Percentiles rank a stretch among this genome's conserved stretches.
phyloP scores from a whole-genome alignment of 306 rosid species.

The Urtica urens region DNA sequence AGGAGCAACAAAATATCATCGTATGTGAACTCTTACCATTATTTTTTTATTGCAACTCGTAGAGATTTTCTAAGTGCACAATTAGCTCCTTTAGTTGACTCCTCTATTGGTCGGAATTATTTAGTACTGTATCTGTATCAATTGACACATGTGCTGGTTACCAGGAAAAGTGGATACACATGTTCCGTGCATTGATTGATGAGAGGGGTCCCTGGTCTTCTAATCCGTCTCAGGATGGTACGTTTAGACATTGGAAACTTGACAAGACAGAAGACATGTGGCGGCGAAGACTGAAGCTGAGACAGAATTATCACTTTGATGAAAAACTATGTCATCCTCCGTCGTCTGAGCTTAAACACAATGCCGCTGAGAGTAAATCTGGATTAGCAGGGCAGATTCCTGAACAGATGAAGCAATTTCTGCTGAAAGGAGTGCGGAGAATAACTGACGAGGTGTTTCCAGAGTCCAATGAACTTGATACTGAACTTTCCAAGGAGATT shows the following conservation, averaged over 20 bases:
- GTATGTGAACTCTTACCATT: conserved; percentile 35
- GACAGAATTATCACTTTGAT: conserved; percentile 83
- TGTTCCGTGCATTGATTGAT: conserved; percentile 88
- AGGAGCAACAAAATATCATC: conserved; percentile 81
- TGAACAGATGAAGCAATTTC: conserved; percentile 84
- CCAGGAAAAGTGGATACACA: conserved; percentile 96
- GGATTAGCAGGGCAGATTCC: conserved; percentile 69
- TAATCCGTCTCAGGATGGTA: conserved; percentile 62
- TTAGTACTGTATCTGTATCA: too few relatives aligned
- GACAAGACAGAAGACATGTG: conserved; percentile 87
- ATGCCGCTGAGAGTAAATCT: conserved; percentile 51
- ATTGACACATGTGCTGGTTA: conserved; percentile 18
- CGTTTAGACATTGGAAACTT: conserved; percentile 77
- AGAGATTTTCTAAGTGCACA: too few relatives aligned
- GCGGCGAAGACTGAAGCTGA: conserved; percentile 83
- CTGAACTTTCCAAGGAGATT: conserved; percentile 45
- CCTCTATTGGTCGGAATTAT: too few relatives aligned
- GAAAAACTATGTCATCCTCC: conserved; percentile 75
- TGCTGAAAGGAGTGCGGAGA: conserved; percentile 73
- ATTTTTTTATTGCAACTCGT: too few relatives aligned
- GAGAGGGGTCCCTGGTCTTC: conserved; percentile 99
- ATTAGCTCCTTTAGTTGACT: too few relatives aligned
- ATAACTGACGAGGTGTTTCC: conserved; percentile 77
- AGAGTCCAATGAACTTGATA: conserved; percentile 44
- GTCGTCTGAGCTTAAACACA: conserved; percentile 34